phyloP scores from a whole-genome alignment of 345 rosid species.

The Raphanus sativus region DNA sequence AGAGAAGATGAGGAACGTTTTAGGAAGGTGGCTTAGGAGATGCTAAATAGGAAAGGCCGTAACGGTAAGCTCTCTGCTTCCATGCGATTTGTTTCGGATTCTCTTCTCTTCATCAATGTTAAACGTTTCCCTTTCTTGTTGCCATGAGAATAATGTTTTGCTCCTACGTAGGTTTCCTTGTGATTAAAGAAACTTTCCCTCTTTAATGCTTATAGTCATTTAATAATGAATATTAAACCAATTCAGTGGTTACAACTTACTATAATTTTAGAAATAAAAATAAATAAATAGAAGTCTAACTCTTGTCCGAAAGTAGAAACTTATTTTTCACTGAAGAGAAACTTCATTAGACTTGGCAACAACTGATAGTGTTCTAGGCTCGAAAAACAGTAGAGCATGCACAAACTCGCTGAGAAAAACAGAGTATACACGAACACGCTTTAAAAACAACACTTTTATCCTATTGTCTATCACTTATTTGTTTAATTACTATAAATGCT shows the following conservation, averaged over 20 bases:
- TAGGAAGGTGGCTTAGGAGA: background rate
- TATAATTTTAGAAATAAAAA: background rate
- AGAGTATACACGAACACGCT: no score
- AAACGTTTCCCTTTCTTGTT: conserved; percentile 30
- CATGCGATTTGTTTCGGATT: conserved; percentile 42
- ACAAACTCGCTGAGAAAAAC: background rate
- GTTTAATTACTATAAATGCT: background rate
- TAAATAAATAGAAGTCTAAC: background rate
- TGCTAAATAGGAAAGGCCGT: conserved; percentile 32
- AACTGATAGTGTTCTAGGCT: background rate
- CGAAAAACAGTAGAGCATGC: background rate
- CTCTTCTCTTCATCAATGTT: conserved; percentile 29
- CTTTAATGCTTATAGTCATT: background rate
- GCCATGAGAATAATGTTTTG: conserved; percentile 30
- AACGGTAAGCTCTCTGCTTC: conserved; percentile 50
- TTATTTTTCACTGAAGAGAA: background rate
- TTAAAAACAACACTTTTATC: no score
- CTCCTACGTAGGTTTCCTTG: conserved; percentile 22
- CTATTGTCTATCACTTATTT: background rate
- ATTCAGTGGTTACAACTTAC: background rate
- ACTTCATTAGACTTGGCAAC: background rate
- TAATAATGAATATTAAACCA: background rate
- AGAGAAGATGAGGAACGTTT: background rate
- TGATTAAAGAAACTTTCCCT: background rate
- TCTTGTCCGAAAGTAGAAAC: background rate